Evolutionary conservation across 2,329 filamentous ascomycete genomes (phyloP).

Genomic region (Cephalotrichum gorgonifer): DNA sequence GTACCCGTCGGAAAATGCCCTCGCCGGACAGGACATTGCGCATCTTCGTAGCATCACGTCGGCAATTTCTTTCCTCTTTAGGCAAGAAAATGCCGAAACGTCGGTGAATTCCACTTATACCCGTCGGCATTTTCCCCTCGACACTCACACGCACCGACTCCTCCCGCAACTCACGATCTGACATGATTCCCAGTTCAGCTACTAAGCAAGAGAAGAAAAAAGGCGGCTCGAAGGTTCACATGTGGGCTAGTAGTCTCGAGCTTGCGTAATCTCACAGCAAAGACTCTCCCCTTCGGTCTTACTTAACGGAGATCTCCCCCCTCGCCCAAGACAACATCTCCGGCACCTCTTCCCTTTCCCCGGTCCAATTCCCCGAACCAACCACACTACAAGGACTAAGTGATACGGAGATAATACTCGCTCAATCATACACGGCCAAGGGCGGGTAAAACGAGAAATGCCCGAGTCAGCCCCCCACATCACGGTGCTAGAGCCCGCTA

Average conservation of each 20-base stretch:
- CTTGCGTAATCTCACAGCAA: too few relatives aligned
- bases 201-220: too few relatives aligned
- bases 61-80: neutral
- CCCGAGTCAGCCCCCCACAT: neutral
- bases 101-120: slow-evolving; percentile 1
- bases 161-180: neutral
- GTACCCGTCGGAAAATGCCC: neutral
- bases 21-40: too few relatives aligned
- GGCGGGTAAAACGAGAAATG: neutral
- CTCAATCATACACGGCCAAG: neutral
- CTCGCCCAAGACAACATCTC: too few relatives aligned
- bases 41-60: slow-evolving; percentile 12
- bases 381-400: neutral
- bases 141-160: neutral
- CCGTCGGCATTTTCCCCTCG: slow-evolving; percentile 1
- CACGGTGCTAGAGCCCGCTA: slow-evolving; percentile 8
- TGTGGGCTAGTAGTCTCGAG: too few relatives aligned
- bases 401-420: neutral
- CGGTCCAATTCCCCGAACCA: neutral
- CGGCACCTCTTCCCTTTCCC: neutral
- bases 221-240: too few relatives aligned
- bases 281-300: too few relatives aligned
- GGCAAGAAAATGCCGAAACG: slow-evolving; percentile 1
- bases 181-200: too few relatives aligned
- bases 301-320: too few relatives aligned